Base-by-base conservation (phyloP, 2,329 filamentous ascomycete genomes). In the Ceratocystis destructans region DNA sequence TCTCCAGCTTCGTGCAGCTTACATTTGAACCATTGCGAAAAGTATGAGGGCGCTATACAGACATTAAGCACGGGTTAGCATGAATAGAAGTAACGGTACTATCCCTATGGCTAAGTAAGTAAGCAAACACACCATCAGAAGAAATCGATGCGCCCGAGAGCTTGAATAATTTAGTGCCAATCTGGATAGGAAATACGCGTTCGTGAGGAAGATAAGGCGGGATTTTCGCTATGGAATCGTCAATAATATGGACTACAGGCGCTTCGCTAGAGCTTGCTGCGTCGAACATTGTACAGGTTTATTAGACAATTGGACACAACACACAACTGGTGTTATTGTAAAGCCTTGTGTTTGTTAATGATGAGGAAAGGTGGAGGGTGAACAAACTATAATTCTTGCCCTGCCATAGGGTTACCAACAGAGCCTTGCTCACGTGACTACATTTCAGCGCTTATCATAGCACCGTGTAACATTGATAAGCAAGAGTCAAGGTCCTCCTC, bases 1-100 rank as follows among this genome's bases (percentile, higher is more conserved):
- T 82, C 80, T 68, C 85, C 81, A 62, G 82, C 86, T 70, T 79
- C 77, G 67, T 83, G 82, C 50, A 96, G 76, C 76, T 96, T 92
- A 71, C 89, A 89, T 71, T 86, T 82, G 75, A 97, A 97, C 78
- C 94, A 96, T 71, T 90, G 87, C 22, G 93, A 96, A 77, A 97
- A 96, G 76, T 96, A 96, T 62, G 92, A 96, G 67, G 93, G 93
- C 72, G 91, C 93, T 96, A 62, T 45, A 7, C 22, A 20, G 20
- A 20, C 31, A 46, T 12, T 17, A 17, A 20, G 6, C 4, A 50
- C 5, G 3, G 22, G 7, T 57, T 25, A 55, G 50, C 46, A 57
- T 59, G 7, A 20, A 33, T 12, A n/a, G 7, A 66, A 17, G 17
- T 22, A 41, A 41, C 37, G 8, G 6, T 22, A 5, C 62, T 72